Evolutionary conservation across 306 rosid genomes (phyloP).

Genomic region (Boehmeria nivea): DNA sequence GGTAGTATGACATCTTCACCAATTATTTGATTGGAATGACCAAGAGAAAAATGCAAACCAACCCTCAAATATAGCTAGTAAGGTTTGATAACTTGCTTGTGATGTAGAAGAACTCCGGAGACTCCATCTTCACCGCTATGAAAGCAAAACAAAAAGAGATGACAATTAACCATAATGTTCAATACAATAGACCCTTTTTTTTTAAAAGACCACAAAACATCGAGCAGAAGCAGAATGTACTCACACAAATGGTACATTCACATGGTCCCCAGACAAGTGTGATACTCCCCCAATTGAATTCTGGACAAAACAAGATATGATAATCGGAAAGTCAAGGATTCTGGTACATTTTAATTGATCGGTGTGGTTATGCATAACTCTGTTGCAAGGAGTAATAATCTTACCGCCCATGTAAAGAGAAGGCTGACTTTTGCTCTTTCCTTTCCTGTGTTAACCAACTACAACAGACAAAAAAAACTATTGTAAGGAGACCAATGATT

Average conservation of each 20-base stretch:
- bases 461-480: constrained; percentile 31
- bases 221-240: constrained; percentile 20
- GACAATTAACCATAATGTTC: constrained; percentile 10
- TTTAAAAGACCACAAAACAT: neutral
- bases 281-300: constrained; percentile 95
- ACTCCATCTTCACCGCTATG: constrained; percentile 93
- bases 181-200: neutral
- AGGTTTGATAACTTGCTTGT: constrained; percentile 97
- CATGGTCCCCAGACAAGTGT: constrained; percentile 81
- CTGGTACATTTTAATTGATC: neutral
- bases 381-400: constrained; percentile 23
- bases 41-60: constrained; percentile 80
- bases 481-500: constrained; percentile 18
- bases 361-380: constrained; percentile 13
- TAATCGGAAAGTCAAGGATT: constrained; percentile 22
- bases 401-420: constrained; percentile 95
- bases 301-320: constrained; percentile 45
- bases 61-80: constrained; percentile 66
- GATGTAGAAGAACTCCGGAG: constrained; percentile 96
- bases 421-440: constrained; percentile 99
- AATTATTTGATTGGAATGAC: constrained; percentile 28
- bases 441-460: constrained; percentile 93
- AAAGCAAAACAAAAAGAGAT: constrained; percentile 25
- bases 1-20: constrained; percentile 10
- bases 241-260: constrained; percentile 87